Evolutionary conservation across 2,329 filamentous ascomycete species (phyloP).

Genomic region (Hyphodiscus sp.): DNA sequence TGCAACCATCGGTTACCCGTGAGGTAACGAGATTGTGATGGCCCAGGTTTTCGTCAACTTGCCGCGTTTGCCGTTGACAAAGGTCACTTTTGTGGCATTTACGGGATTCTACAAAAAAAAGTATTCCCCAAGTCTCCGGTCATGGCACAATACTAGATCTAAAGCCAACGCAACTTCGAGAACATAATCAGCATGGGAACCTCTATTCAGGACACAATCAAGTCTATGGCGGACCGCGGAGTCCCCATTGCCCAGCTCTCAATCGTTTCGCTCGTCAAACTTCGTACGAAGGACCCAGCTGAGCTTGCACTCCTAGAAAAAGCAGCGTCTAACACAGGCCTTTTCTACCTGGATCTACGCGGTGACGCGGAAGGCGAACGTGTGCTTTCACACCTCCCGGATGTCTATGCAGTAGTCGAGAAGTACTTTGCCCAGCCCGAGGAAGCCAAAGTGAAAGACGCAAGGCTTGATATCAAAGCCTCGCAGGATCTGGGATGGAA

Average conservation of each 20-base stretch:
- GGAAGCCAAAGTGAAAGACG: conserved; percentile 13
- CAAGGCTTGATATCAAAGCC: conserved; percentile 15
- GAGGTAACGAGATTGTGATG: too few relatives aligned
- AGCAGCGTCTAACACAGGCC: conserved; percentile 10
- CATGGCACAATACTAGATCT: too few relatives aligned
- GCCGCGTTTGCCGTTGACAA: background rate
- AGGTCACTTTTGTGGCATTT: background rate
- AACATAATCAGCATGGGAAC: too few relatives aligned
- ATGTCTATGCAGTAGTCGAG: conserved; percentile 8
- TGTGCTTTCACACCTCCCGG: conserved; percentile 11
- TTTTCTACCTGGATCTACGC: conserved; percentile 17
- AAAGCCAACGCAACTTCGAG: too few relatives aligned
- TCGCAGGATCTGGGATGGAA: conserved; percentile 17
- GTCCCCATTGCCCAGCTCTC: conserved; percentile 10
- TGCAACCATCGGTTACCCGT: too few relatives aligned
- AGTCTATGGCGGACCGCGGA: conserved; percentile 7
- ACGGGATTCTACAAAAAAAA: too few relatives aligned
- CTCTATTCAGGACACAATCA: conserved; percentile 1
- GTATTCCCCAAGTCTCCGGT: too few relatives aligned
- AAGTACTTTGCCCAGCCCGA: conserved; percentile 14
- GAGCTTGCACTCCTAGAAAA: conserved; percentile 10
- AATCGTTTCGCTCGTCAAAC: conserved; percentile 13
- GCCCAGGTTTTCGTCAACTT: background rate
- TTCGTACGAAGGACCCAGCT: conserved; percentile 10
- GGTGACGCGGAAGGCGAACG: conserved; percentile 10